Evolutionary conservation across 2,329 filamentous ascomycete genomes (phyloP), one percentile per base, ranked within the genome.

Genomic region (Fusarium torulosum): DNA sequence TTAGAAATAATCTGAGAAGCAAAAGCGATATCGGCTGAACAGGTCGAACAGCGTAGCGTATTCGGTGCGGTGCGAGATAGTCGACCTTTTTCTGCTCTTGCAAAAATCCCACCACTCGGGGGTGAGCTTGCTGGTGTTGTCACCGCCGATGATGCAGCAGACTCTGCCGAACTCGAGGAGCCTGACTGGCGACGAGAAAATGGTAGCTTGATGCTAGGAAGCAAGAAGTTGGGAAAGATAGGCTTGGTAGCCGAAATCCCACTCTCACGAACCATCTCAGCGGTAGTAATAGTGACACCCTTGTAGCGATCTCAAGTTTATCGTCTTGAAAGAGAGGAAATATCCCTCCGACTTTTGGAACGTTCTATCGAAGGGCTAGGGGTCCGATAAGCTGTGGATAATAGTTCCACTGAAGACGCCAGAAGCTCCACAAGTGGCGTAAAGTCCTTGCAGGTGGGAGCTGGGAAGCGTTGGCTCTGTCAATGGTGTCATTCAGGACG

Each of bases 1-100:
- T 90, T 90, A 65, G 84, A 87, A 38, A 91, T 83, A 61, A 91
- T 86, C 74, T 90, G 88, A 14, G 84, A 82, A 17, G 81, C 75
- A 72, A 87, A 87, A 19, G 87, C 88, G n/a, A 91, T 75, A 75
- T 91, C 87, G 54, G 84, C 80, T 14, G 86, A 81, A 79, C 88
- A 91, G 49, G 77, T 80, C 33, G 81, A 79, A 77, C 88, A 91
- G 66, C 86, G 83, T 49, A 91, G 78, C 2, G 85, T 88, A 72
- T 87, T 82, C 7, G 86, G 85, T 1, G 81, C 80, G 23, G 76
- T 75, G 58, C 81, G 82, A 19, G 78, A 70, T 8, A 88, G 77
- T 35, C 75, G 75, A 17, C 40, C 20, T 15, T 61, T 50, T 9
- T 58, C 50, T 13, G 47, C 27, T 42, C 68, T 72, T 19, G 50